These are phyloP conservation scores for Globisporangium abappressorium DNA, from an alignment of 352 stramenopile genomes.

Conservation along the genomic window DNA sequence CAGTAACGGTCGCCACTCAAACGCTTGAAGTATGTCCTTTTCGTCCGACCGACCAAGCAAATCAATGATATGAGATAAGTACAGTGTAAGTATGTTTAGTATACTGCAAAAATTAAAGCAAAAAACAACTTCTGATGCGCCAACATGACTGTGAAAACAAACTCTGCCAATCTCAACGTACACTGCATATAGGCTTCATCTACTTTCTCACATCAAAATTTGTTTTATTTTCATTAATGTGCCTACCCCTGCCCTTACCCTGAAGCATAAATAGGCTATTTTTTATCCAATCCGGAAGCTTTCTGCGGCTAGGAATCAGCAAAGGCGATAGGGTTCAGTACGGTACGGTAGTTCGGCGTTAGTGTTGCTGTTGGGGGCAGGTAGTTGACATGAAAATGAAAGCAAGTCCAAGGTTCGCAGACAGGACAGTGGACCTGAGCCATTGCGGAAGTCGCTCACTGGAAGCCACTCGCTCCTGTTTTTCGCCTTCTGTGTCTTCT, in stretches of 20 bases:
- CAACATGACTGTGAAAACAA: too few relatives aligned
- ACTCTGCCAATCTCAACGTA: too few relatives aligned
- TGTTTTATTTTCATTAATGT: not conserved
- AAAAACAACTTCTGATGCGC: too few relatives aligned
- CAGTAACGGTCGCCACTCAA: not conserved
- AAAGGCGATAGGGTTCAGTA: not conserved
- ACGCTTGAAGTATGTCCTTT: not conserved
- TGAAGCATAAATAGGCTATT: not conserved
- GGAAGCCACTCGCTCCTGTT: not conserved
- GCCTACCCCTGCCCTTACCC: not conserved
- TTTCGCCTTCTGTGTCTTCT: not conserved
- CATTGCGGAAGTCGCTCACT: not conserved
- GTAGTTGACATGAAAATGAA: not conserved
- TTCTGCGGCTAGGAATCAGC: not conserved
- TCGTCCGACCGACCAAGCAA: too few relatives aligned
- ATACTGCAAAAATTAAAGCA: too few relatives aligned
- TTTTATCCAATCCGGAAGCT: not conserved
- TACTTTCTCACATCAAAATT: not conserved
- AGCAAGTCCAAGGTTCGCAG: not conserved
- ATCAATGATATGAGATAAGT: too few relatives aligned
- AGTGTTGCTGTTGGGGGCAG: not conserved
- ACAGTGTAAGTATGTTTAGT: too few relatives aligned
- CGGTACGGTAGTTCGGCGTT: not conserved
- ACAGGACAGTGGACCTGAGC: not conserved
- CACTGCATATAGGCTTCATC: not conserved